Evolutionary conservation across 441 rosid species (phyloP), one percentile per base, ranked within the genome.

Genomic region (Brassica balearica): DNA sequence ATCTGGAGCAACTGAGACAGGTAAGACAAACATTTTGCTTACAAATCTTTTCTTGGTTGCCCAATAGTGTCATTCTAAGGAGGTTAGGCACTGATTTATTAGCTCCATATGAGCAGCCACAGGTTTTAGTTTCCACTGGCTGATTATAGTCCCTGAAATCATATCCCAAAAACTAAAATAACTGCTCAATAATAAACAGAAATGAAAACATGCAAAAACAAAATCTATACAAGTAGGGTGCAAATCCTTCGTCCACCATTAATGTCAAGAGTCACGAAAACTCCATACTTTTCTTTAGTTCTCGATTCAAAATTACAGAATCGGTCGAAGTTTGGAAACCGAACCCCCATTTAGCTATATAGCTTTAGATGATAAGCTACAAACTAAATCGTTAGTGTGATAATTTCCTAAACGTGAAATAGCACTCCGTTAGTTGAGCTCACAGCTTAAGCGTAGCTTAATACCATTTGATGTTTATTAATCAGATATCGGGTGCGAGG

Each of bases 401-500:
- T 51, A 51, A 17, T 51, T 8, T 15, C 59, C 6, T 15, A 83
- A 58, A 58, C 29, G 22, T 58, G 63, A 58, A 58, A 4, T 20
- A 22, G 63, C n/a, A 20, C 63, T 6, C 6, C 29, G 7, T 20
- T 58, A 5, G 29, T 22, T 58, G 63, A 22, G 29, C n/a, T 58
- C 5, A 83, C 75, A 68, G 77, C 81, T 15, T 67, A 27, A 79
- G 65, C 84, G 81, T 78, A 82, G 81, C 80, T 64, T 82, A 65
- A 74, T 69, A 69, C 72, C 69, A 66, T 65, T 66, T 71, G 74
- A 74, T 86, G 83, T 80, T 73, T 82, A 70, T 66, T 72, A 74
- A 82, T 85, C 95, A 96, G 99, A 90, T 92, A 74, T 96, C 99
- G 73, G 97, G 99, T 76, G 99, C 99, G 75, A 94, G 91, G 80